Conservation (phyloP, 805 yeast genomes). For the Zygotorulaspora danielsina region DNA sequence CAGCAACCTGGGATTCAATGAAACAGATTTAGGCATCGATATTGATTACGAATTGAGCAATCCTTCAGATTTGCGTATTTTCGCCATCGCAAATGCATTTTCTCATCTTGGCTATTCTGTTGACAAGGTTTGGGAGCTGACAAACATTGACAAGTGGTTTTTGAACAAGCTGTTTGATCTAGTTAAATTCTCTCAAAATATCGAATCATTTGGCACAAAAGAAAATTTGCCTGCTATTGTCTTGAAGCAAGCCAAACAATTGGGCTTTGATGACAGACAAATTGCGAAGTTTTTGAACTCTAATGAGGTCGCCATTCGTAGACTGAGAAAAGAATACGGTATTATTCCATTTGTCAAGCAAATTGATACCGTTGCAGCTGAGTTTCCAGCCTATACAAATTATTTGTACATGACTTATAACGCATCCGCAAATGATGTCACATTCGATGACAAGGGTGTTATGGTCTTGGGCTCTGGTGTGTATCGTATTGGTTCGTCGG, state of each 20-base stretch:
- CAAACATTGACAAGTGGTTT: conserved; percentile 96
- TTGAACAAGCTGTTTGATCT: conserved; percentile 76
- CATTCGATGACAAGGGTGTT: conserved; percentile 88
- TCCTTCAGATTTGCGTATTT: conserved; percentile 95
- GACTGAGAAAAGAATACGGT: conserved; percentile 81
- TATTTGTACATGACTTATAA: conserved; percentile 92
- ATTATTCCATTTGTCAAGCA: conserved; percentile 91
- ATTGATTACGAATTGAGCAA: conserved; percentile 91
- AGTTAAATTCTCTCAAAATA: conserved; percentile 63
- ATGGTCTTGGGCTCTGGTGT: conserved; percentile 98
- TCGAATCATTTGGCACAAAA: conserved; percentile 51
- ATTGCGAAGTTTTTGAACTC: conserved; percentile 84
- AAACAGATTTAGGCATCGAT: conserved; percentile 84
- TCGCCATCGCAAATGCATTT: conserved; percentile 94
- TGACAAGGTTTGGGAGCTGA: conserved; percentile 84
- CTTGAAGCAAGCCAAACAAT: conserved; percentile 85
- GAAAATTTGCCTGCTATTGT: conserved; percentile 56
- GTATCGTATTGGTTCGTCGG: conserved; percentile 97
- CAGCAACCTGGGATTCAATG: conserved; percentile 89
- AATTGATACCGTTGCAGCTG: conserved; percentile 98
- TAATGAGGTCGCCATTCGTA: conserved; percentile 88
- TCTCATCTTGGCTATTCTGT: conserved; percentile 76
- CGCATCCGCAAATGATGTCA: conserved; percentile 80
- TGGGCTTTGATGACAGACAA: conserved; percentile 96
- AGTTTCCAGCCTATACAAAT: conserved; percentile 95